Base-by-base conservation (phyloP, 768 basidiomycete genomes). In the Xerocomus potaroensis region DNA sequence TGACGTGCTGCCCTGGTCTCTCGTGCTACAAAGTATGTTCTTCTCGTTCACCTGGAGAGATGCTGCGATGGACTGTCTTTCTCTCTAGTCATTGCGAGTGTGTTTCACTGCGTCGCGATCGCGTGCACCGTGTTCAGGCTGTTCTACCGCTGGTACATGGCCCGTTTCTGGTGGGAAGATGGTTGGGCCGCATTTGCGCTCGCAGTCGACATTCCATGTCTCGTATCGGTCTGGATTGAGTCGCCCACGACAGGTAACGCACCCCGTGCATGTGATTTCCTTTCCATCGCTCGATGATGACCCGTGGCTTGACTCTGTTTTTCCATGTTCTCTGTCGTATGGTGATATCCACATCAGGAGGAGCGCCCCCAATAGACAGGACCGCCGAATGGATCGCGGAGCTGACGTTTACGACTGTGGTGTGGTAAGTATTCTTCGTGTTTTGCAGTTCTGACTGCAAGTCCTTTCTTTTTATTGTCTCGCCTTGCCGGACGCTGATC, bases 111-210 rank as follows among this genome's bases (percentile, higher is more conserved):
- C 2, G 38, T 53, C 2, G 63, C 63, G 18, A 58, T 67, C 15
- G 26, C 45, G 14, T 46, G 51, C 40, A 67, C 64, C 7, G 6
- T 55, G 4, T 57, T 61, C n/a, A 51, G 63, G 41, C 15, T 67
- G 8, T 1, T 14, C 4, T 59, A 59, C 41, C 55, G 61, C 23
- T 50, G 50, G 50, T 41, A 50, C 31, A 59, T 44, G 40, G 26
- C 43, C 4, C 38, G 39, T 15, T 63, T 63, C 16, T 61, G 65
- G 59, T 65, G 63, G 65, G 64, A 67, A 32, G 65, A 65, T 27
- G 48, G 36, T 5, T 61, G 52, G 54, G 61, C 56, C 3, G 37
- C 43, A n/a, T 31, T 61, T 1, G 65, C 61, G 5, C 51, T 65
- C 14, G 24, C 12, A 9, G 35, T 33, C n/a, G 63, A 65, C 5